A percentile compares a stretch with the other conserved stretches of the same genome.
Evolutionary conservation across 106 monocot genomes (phyloP).

Genomic region (Dendrobium officinale): DNA sequence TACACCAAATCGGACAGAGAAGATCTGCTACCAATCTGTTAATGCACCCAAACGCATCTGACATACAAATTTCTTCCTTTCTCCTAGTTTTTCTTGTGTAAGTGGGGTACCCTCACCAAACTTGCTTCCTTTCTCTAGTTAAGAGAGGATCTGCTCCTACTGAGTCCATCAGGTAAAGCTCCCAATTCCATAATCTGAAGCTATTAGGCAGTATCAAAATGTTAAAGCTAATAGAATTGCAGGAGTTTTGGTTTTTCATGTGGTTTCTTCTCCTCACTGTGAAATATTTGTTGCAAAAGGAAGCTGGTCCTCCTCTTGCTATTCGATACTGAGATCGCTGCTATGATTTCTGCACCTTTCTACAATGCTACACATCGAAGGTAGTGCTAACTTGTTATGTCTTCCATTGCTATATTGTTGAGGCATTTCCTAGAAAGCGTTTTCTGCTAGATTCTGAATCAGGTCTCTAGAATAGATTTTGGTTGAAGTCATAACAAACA

Average conservation of each 20-base stretch:
- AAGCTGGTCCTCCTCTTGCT: too few species aligned
- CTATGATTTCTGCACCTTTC: too few species aligned
- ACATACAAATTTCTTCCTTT: neutral
- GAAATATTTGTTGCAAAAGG: too few species aligned
- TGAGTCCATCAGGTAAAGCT: constrained; percentile 1
- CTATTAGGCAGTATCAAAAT: neutral
- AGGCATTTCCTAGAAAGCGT: too few species aligned
- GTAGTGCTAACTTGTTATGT: too few species aligned
- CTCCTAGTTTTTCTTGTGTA: neutral
- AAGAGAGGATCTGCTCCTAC: neutral
- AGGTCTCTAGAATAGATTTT: too few species aligned
- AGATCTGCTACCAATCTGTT: neutral
- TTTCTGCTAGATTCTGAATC: too few species aligned
- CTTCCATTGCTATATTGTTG: too few species aligned
- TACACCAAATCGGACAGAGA: neutral
- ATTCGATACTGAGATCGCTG: too few species aligned
- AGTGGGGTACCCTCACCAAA: neutral
- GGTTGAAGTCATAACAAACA: too few species aligned
- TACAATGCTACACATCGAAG: too few species aligned
- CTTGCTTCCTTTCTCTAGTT: neutral
- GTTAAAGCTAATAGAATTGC: constrained; percentile 1
- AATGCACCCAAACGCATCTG: neutral
- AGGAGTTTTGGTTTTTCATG: neutral
- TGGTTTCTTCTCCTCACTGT: neutral
- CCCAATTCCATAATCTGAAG: neutral